Base-by-base conservation (phyloP, 2,329 filamentous ascomycete species). In the Venturia asperata region DNA sequence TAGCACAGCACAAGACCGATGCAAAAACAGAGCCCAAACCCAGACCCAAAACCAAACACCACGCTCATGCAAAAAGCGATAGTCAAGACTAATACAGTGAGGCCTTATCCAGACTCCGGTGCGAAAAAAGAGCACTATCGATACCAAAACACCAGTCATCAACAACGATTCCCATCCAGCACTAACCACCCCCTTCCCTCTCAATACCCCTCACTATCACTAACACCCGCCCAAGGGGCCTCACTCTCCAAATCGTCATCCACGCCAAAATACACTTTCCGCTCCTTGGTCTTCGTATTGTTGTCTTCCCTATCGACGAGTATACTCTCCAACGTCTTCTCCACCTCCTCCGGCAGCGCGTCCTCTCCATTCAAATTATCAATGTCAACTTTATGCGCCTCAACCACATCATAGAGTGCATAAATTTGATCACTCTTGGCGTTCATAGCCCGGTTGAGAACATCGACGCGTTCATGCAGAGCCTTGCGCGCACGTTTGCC, bases 381-480 rank as follows among this genome's bases (percentile, higher is more conserved):
- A 17, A 60, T 0, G 70, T 74, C 61, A 76, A 69, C 1, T 77
- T 89, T 90, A 73, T 92, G 89, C 6, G 88, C 90, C 75, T 93
- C 90, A 0, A 94, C 80, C 0, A 94, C 90, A 73, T 96, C 91
- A 70, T 92, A 90, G 17, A 96, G 80, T 52, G 85, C 83, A 76
- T 96, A 95, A 52, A 96, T 87, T 74, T 92, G 89, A 67, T 90
- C 87, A 34, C 86, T 85, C 76, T 92, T 91, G 71, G 83, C 81
- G 71, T 92, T 88, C 30, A 91, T 83, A 63, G 83, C 81, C 67
- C 81, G 81, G 52, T 88, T 78, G 24, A 91, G 72, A 27, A 78
- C 78, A 67, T 86, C 81, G 43, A 93, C 87, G 65, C 82, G 83
- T 37, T 79, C 80, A 37, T 84, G 82, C 64, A 92, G 75, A 4